Evolutionary conservation across 2,329 filamentous ascomycete species (phyloP).

Genomic region (Aspergillus fijiensis): DNA sequence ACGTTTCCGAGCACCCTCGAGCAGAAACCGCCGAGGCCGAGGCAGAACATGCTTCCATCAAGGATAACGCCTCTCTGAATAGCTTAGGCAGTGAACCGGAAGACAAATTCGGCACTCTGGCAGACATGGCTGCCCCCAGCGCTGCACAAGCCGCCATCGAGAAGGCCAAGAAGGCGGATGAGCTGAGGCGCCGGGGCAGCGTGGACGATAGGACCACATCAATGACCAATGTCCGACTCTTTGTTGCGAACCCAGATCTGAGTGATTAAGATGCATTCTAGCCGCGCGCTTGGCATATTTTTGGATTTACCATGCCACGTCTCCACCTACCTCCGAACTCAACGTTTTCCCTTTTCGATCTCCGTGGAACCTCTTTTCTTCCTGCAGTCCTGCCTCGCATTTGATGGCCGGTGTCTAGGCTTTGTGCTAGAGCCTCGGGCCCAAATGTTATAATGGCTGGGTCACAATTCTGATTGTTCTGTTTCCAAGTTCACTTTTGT

Average conservation of each 20-base stretch:
- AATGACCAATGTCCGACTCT: constrained; percentile 48
- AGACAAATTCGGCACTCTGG: constrained; percentile 56
- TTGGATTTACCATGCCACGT: not conserved
- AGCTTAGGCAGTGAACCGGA: constrained; percentile 45
- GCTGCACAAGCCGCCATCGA: constrained; percentile 39
- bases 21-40: constrained; percentile 30
- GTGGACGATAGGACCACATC: constrained; percentile 50
- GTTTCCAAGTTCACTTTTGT: not conserved
- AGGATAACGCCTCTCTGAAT: constrained; percentile 32
- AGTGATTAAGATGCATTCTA: constrained; percentile 35
- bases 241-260: constrained; percentile 50
- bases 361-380: not conserved
- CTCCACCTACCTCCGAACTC: not conserved
- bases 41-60: constrained; percentile 25
- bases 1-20: constrained; percentile 42
- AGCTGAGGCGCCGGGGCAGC: constrained; percentile 48
- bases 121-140: constrained; percentile 50
- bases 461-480: not conserved
- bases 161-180: constrained; percentile 44
- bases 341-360: not conserved
- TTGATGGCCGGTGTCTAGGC: not conserved
- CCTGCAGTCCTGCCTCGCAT: not conserved
- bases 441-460: not conserved
- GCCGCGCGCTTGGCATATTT: not conserved
- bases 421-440: not conserved